phyloP scores from a whole-genome alignment of 257 asterid species.

The Lithospermum erythrorhizon region DNA sequence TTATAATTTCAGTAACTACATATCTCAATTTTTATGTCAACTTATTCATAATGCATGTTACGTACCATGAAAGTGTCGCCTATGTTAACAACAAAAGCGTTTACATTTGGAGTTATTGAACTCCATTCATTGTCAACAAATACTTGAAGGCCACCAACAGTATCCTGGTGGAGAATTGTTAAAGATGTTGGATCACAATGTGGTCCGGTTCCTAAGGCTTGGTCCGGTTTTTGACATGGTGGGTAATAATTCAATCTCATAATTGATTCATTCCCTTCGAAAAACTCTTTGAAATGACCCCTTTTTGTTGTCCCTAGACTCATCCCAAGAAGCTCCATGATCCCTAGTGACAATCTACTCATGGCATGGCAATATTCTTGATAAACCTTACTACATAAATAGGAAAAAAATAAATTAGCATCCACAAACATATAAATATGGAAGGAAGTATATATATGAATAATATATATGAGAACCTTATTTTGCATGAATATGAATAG shows the following conservation, averaged over 20 bases:
- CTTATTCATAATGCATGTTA: neutral
- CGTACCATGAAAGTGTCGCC: constrained; percentile 95
- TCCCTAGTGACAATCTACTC: constrained; percentile 64
- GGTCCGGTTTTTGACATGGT: constrained; percentile 67
- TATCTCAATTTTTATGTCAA: too few relatives aligned
- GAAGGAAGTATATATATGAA: neutral
- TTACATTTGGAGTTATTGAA: constrained; percentile 41
- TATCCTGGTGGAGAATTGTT: constrained; percentile 91
- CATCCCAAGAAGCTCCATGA: constrained; percentile 77
- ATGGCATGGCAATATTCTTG: constrained; percentile 63
- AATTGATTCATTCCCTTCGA: constrained; percentile 65
- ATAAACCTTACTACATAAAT: constrained; percentile 40
- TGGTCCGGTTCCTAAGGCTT: constrained; percentile 82
- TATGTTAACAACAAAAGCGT: constrained; percentile 79
- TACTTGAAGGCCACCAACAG: constrained; percentile 76
- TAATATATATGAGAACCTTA: neutral
- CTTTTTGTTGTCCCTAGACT: constrained; percentile 48
- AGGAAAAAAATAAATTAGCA: neutral
- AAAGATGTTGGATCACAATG: constrained; percentile 94
- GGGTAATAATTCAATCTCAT: constrained; percentile 90
- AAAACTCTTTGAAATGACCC: constrained; percentile 39
- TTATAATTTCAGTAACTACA: too few relatives aligned
- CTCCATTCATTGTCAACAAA: constrained; percentile 67
- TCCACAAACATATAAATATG: neutral
- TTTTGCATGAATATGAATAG: too few relatives aligned